Base-by-base conservation (phyloP, 495 filamentous ascomycete genomes). In the Aspergillus funiculosus region DNA sequence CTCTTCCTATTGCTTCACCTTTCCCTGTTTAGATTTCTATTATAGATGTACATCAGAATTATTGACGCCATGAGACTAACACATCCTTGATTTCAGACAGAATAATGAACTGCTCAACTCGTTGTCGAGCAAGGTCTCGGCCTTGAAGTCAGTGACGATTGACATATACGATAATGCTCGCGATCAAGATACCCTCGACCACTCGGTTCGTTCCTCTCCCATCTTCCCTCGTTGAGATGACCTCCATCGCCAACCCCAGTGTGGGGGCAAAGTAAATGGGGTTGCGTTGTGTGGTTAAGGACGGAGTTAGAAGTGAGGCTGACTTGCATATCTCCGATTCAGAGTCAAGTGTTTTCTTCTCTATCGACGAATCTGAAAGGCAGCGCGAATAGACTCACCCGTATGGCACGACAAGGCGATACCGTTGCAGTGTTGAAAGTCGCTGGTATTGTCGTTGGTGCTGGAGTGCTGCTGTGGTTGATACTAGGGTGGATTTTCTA, bases 81-180 rank as follows among this genome's bases (percentile, higher is more conserved):
- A n/a, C n/a, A n/a, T n/a, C n/a, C n/a, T n/a, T n/a, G n/a, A 17
- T 39, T 35, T 11, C 57, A 82, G 80, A 65, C 92, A 98, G 69
- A 98, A 98, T 71, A 95, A 95, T 69, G 82, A 87, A 57, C 89
- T 92, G 61, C 85, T 98, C 39, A 83, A 89, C 56, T 89, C 94
- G 57, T 83, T 98, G 17, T 82, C 86, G 11, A 75, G 77, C 19
- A 98, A 98, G 66, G 88, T 96, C 22, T 86, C 86, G 32, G 87
- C 89, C 25, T 77, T 98, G 40, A 89, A 90, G 57, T 83, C 83
- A 53, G 89, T 98, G n/a, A 98, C 92, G n/a, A 81, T 96, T 32
- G 87, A 97, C 69, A 98, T 98, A 61, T 94, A 96, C 70, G 89
- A 96, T 68, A 86, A 89, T 60, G 92, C 92, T 28, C 77, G 87